Conservation (phyloP, 805 yeast genomes). For the Hemisphaericaspora nanyangensis region DNA sequence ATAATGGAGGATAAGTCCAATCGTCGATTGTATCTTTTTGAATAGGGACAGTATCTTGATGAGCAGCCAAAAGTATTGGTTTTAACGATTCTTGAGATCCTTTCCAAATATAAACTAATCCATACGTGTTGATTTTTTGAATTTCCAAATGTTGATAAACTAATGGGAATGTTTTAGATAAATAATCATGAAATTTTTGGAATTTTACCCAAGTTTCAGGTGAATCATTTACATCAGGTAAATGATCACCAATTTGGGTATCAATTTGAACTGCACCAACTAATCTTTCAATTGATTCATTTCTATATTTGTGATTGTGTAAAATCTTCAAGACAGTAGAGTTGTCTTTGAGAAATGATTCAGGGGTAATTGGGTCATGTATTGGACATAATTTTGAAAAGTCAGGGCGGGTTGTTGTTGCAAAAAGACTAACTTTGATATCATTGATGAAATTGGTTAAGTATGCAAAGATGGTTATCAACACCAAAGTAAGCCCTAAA, state of each 20-base stretch:
- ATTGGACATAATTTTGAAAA: constrained; percentile 21
- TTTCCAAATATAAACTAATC: constrained; percentile 58
- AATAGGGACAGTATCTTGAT: constrained; percentile 80
- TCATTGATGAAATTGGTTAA: constrained; percentile 16
- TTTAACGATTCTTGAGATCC: constrained; percentile 52
- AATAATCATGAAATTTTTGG: constrained; percentile 46
- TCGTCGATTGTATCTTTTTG: constrained; percentile 49
- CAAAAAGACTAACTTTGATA: constrained; percentile 17
- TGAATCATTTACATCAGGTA: constrained; percentile 47
- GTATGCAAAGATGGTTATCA: constrained; percentile 13
- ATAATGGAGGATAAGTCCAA: constrained; percentile 69
- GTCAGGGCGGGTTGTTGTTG: constrained; percentile 6
- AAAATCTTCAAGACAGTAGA: constrained; percentile 27
- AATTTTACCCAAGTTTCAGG: constrained; percentile 47
- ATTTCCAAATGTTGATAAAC: constrained; percentile 45
- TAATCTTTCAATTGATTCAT: constrained; percentile 39
- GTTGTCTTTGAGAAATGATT: constrained; percentile 27
- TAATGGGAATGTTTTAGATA: constrained; percentile 51
- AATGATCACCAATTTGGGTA: constrained; percentile 58
- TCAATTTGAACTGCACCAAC: constrained; percentile 61
- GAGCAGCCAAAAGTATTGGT: constrained; percentile 70
- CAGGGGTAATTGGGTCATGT: constrained; percentile 19
- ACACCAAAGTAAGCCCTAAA: constrained; percentile 11
- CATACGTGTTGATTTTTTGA: constrained; percentile 59
- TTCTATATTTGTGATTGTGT: constrained; percentile 21